phyloP scores from a whole-genome alignment of 768 basidiomycete genomes.

The Agrocybe chaxingu region DNA sequence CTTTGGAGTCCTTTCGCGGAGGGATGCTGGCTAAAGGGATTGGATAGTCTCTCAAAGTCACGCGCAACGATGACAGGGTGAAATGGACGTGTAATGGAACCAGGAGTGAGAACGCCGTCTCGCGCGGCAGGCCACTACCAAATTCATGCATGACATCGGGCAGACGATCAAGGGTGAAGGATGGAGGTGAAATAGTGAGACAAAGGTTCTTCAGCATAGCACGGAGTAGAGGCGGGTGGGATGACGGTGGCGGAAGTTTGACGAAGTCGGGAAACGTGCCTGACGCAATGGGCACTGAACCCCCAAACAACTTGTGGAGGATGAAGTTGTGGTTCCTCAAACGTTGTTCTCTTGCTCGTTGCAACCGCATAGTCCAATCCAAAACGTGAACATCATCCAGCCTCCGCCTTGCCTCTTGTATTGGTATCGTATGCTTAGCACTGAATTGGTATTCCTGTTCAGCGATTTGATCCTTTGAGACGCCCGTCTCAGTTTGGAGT shows the following conservation, averaged over 20 bases:
- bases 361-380: conserved; percentile 66
- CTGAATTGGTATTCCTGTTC: conserved; percentile 62
- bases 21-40: conserved; percentile 80
- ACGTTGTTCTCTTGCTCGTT: conserved; percentile 43
- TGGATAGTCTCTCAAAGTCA: conserved; percentile 84
- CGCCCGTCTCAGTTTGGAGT: conserved; percentile 16
- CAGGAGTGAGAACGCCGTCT: conserved; percentile 74
- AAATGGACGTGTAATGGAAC: conserved; percentile 80
- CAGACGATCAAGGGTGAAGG: conserved; percentile 52
- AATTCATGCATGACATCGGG: conserved; percentile 63
- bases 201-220: conserved; percentile 55
- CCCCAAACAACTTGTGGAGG: conserved; percentile 41
- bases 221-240: conserved; percentile 69
- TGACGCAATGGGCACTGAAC: conserved; percentile 21
- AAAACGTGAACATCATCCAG: conserved; percentile 67
- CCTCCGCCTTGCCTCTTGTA: conserved; percentile 68
- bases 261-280: conserved; percentile 43
- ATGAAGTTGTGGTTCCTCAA: conserved; percentile 46
- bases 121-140: conserved; percentile 64
- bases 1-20: conserved; percentile 31
- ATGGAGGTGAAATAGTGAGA: conserved; percentile 55
- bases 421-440: conserved; percentile 60
- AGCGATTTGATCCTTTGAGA: conserved; percentile 11
- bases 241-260: conserved; percentile 26
- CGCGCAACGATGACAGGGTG: conserved; percentile 54